Evolutionary conservation across 2,329 filamentous ascomycete genomes (phyloP).

Genomic region (Talaromyces sp.): DNA sequence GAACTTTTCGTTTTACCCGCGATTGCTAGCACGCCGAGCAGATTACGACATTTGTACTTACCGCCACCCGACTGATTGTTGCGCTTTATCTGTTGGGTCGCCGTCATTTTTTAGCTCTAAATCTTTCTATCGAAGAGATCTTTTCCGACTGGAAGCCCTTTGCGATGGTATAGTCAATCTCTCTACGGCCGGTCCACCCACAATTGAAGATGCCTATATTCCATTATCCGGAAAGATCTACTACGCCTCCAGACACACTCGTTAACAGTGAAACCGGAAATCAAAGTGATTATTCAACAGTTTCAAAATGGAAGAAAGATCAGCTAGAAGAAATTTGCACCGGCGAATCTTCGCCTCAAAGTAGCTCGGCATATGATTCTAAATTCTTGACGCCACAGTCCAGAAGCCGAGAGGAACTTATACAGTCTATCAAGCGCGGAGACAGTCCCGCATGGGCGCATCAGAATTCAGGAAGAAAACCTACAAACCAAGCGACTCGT

Average conservation of each 20-base stretch:
- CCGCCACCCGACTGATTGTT: slow-evolving; percentile 6
- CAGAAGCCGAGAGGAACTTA: slow-evolving; percentile 70
- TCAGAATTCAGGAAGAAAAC: slow-evolving; percentile 54
- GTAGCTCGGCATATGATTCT: slow-evolving; percentile 18
- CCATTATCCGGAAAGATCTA: slow-evolving; percentile 27
- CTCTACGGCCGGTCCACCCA: not conserved
- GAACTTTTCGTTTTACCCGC: not conserved
- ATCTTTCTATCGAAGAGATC: not conserved
- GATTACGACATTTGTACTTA: slow-evolving; percentile 6
- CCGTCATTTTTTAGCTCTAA: not conserved
- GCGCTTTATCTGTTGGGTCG: not conserved
- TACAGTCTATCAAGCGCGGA: slow-evolving; percentile 76
- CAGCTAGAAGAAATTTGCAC: slow-evolving; percentile 19
- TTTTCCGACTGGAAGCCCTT: not conserved
- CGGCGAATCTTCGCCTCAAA: slow-evolving; percentile 19
- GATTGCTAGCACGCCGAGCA: not conserved
- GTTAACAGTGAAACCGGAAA: slow-evolving; percentile 8
- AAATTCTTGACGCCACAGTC: slow-evolving; percentile 26
- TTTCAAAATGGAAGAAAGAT: slow-evolving; percentile 16
- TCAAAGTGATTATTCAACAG: slow-evolving; percentile 18
- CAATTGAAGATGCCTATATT: slow-evolving; percentile 28
- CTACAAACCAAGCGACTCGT: slow-evolving; percentile 40
- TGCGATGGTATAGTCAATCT: slow-evolving; percentile 6
- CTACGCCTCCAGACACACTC: slow-evolving; percentile 15
- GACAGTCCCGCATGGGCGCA: slow-evolving; percentile 73